These are phyloP conservation scores for Hymenoscyphus albidus DNA, from an alignment of 2,329 filamentous ascomycete species.

Conservation along the genomic window DNA sequence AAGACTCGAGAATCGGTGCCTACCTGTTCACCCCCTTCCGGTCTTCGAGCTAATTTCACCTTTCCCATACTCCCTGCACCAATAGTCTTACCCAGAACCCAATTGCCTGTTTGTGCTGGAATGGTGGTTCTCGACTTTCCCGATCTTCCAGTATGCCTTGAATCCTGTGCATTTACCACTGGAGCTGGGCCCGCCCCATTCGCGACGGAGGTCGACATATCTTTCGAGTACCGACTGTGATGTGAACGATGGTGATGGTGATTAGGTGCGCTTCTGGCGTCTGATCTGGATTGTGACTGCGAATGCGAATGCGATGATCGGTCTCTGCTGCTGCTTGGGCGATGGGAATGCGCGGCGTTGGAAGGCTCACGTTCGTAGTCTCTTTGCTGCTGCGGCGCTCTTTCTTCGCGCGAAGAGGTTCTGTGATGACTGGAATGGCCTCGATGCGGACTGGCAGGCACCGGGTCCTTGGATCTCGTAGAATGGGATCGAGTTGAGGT, in stretches of 20 bases:
- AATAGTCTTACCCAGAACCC: constrained; percentile 94
- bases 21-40: constrained; percentile 87
- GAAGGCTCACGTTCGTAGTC: constrained; percentile 63
- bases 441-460: constrained; percentile 26
- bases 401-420: constrained; percentile 40
- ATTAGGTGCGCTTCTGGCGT: constrained; percentile 37
- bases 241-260: constrained; percentile 32
- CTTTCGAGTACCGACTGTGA: constrained; percentile 38
- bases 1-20: constrained; percentile 5
- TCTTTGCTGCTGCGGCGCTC: constrained; percentile 47
- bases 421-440: constrained; percentile 28
- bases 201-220: constrained; percentile 48
- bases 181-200: constrained; percentile 52
- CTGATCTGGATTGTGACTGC: constrained; percentile 30
- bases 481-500: constrained; percentile 32
- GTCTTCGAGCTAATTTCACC: constrained; percentile 89
- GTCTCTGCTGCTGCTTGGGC: constrained; percentile 33
- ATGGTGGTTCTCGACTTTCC: constrained; percentile 73
- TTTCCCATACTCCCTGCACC: constrained; percentile 98
- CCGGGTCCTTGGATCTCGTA: constrained; percentile 24
- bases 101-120: constrained; percentile 84
- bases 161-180: constrained; percentile 47
- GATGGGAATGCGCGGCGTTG: constrained; percentile 50
- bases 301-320: constrained; percentile 20
- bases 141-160: constrained; percentile 47